Percentiles rank a stretch among this genome's conserved stretches.
phyloP scores from a whole-genome alignment of 805 yeast genomes.

The Saccharomycopsis sp. region DNA sequence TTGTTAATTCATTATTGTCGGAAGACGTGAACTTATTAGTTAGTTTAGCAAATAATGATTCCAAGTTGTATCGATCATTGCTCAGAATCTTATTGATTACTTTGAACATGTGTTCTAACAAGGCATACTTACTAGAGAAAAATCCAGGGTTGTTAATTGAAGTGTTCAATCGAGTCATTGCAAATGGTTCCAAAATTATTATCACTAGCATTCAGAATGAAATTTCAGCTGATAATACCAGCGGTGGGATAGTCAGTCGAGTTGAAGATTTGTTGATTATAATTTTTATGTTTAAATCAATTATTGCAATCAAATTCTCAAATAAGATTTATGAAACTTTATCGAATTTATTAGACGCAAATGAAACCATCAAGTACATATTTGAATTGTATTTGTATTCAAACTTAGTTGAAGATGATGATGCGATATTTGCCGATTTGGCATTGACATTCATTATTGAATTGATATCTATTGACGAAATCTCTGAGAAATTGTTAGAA shows the following conservation, averaged over 20 bases:
- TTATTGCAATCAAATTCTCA: conserved; percentile 44
- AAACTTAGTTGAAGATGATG: conserved; percentile 53
- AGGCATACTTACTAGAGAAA: conserved; percentile 37
- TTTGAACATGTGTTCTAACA: conserved; percentile 37
- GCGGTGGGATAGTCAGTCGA: conserved; percentile 35
- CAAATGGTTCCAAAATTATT: conserved; percentile 57
- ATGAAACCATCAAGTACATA: conserved; percentile 56
- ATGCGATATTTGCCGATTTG: conserved; percentile 65
- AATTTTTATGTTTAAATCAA: conserved; percentile 55
- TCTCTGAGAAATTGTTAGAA: conserved; percentile 60
- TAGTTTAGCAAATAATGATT: conserved; percentile 33
- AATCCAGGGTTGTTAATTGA: conserved; percentile 46
- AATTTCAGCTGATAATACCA: conserved; percentile 24
- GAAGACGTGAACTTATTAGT: conserved; percentile 41
- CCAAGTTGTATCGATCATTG: conserved; percentile 49
- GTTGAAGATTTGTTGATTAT: conserved; percentile 61
- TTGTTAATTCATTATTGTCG: conserved; percentile 42
- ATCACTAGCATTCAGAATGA: conserved; percentile 54
- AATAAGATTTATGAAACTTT: conserved; percentile 41
- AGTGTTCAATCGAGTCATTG: conserved; percentile 55
- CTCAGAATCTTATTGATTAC: conserved; percentile 49
- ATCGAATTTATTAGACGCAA: conserved; percentile 45
- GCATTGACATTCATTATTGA: conserved; percentile 64
- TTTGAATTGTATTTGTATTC: conserved; percentile 63
- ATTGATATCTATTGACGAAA: conserved; percentile 48